Conservation (phyloP, 768 basidiomycete species). For the Auricularia sp. region DNA sequence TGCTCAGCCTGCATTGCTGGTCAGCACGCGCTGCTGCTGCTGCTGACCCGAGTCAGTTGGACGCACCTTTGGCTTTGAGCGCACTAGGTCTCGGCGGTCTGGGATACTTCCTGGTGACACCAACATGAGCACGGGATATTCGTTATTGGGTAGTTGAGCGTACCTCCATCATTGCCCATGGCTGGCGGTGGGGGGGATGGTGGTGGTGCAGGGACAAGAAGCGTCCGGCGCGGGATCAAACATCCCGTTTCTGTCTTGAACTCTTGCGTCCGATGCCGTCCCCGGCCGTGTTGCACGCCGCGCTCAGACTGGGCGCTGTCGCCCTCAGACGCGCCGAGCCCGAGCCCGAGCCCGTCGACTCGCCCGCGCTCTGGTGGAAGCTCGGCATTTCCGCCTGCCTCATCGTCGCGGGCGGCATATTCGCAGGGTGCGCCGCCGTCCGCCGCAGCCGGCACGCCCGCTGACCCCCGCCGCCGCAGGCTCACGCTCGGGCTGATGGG, state of each 20-base stretch:
- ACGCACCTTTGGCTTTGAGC: conserved; percentile 57
- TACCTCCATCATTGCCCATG: conserved; percentile 76
- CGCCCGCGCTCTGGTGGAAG: conserved; percentile 68
- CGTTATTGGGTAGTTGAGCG: not conserved
- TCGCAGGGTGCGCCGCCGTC: conserved; percentile 65
- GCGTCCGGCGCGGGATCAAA: too few species aligned
- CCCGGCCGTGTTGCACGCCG: not conserved
- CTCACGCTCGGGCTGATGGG: conserved; percentile 92
- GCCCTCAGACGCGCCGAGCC: not conserved
- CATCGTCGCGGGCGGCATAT: conserved; percentile 81
- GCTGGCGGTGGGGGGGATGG: too few species aligned
- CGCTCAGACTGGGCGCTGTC: not conserved
- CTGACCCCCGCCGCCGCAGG: conserved; percentile 26
- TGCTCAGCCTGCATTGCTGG: conserved; percentile 50
- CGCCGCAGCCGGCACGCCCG: not conserved
- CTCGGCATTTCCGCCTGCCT: conserved; percentile 54
- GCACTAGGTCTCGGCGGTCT: conserved; percentile 71
- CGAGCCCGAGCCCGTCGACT: conserved; percentile 27
- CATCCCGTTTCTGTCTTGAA: not conserved
- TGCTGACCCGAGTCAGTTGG: not conserved
- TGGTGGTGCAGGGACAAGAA: too few species aligned
- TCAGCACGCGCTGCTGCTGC: not conserved
- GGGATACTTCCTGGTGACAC: conserved; percentile 56
- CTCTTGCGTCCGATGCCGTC: not conserved
- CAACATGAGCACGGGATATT: not conserved